Conservation (phyloP, 1,284 basidiomycete species). For the Ceratobasidium sp. region DNA sequence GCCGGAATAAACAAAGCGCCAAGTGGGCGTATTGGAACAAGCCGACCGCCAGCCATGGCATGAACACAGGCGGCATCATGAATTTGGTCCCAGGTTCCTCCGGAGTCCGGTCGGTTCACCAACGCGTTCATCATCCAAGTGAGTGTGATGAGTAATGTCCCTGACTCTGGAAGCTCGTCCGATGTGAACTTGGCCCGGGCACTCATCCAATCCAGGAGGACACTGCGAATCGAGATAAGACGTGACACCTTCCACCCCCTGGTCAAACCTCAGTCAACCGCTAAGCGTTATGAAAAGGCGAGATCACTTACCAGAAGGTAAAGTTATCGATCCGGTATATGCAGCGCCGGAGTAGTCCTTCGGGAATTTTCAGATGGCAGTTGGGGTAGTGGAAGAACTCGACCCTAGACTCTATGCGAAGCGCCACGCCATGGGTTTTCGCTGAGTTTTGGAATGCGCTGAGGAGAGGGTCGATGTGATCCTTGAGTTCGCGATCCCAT, state of each 20-base stretch:
- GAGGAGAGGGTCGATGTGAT: background rate
- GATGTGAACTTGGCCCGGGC: background rate
- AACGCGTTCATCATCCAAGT: slow-evolving; percentile 17
- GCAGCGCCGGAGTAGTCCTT: background rate
- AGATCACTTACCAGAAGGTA: background rate
- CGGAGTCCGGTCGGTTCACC: slow-evolving; percentile 6
- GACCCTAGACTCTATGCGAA: background rate
- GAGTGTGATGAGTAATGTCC: background rate
- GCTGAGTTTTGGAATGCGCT: background rate
- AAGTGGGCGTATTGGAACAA: slow-evolving; percentile 17
- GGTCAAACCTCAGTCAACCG: no score
- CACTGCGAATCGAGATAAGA: background rate
- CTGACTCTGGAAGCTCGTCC: background rate
- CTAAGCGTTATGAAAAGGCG: no score
- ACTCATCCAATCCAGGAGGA: background rate
- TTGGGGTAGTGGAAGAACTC: background rate
- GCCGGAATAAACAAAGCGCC: background rate
- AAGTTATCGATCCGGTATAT: background rate
- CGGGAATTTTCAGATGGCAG: background rate
- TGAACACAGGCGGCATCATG: slow-evolving; percentile 9
- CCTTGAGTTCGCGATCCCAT: background rate
- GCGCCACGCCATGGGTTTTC: background rate
- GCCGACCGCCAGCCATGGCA: no score
- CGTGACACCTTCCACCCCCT: slow-evolving; percentile 7
- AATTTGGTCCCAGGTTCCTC: background rate